phyloP scores from a whole-genome alignment of 805 yeast species.

The Nadsonia fulvescens region DNA sequence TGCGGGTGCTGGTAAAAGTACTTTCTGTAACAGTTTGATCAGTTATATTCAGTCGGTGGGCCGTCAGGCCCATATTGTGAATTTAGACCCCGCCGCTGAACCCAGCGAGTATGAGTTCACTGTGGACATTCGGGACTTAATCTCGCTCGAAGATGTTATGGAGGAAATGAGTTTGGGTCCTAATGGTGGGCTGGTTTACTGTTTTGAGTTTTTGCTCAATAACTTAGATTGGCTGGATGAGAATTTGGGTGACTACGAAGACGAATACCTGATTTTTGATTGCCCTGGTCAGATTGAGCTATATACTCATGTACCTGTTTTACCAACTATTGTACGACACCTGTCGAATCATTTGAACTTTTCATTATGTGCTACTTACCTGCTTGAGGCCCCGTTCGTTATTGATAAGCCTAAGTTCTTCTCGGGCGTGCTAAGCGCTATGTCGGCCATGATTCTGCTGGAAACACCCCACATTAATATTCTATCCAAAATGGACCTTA shows the following conservation, averaged over 20 bases:
- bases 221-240: conserved; percentile 96
- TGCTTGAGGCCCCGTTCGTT: conserved; percentile 86
- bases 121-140: conserved; percentile 78
- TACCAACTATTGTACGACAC: conserved; percentile 80
- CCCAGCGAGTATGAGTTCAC: conserved; percentile 83
- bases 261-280: conserved; percentile 84
- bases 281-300: conserved; percentile 96
- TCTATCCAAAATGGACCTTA: conserved; percentile 69
- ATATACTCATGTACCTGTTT: conserved; percentile 83
- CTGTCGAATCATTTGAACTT: conserved; percentile 64
- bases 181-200: conserved; percentile 82
- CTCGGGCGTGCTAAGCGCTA: conserved; percentile 88
- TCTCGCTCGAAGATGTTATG: conserved; percentile 85
- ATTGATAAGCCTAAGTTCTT: conserved; percentile 83
- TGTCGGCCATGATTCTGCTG: conserved; percentile 92
- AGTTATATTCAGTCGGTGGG: conserved; percentile 81
- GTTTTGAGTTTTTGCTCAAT: conserved; percentile 74
- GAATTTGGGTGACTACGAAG: conserved; percentile 88
- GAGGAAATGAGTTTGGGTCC: conserved; percentile 90
- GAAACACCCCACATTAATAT: conserved; percentile 92
- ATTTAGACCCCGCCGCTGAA: conserved; percentile 94
- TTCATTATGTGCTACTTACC: conserved; percentile 79
- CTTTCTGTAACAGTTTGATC: conserved; percentile 79
- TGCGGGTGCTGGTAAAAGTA: conserved; percentile 92
- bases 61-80: conserved; percentile 84